Evolutionary conservation across 2,329 filamentous ascomycete species (phyloP), one percentile per base, ranked within the genome.

Genomic region (Fusarium neocosmosporiellum): DNA sequence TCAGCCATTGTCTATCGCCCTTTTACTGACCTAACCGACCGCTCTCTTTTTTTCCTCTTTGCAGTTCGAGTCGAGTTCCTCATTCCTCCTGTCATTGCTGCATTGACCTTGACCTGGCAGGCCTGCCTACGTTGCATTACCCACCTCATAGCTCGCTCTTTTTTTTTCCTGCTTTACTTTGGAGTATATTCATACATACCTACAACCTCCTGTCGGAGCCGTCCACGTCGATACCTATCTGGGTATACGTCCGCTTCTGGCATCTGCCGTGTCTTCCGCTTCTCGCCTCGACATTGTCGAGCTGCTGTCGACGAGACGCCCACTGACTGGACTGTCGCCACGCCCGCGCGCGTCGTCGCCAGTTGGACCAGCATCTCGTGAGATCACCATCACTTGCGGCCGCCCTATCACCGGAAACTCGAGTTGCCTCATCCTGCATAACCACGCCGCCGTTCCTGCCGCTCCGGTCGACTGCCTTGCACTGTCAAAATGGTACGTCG

Each of bases 21-120:
- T 65, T 73, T 73, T 74, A 74, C 71, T 73, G 71, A 72, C 71
- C 73, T 72, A 73, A 74, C 71, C 71, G 71, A 74, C 71, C 71
- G 68, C 67, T 73, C 71, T 73, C 66, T 70, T 59, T 61, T 33
- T 67, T 67, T 63, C 73, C 71, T 73, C 61, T 54, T 48, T 67
- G 50, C 70, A 69, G 59, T 46, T 27, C 14, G 22, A 46, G 14
- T 46, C 41, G 41, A 50, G 46, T 50, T 65, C 36, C 70, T 58
- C 67, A 70, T 66, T 66, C 60, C 61, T 59, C 58, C 33, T 71
- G 58, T 61, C 70, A 55, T 73, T 61, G 67, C 71, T 61, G 67
- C 71, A 70, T 68, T 73, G 50, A 46, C 53, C 55, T 43, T 66
- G 27, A 46, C 46, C 46, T 50, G 46, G 18, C 41, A 46, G 41